Conservation (phyloP, 2,329 filamentous ascomycete species). For the Falciphora oryzae region DNA sequence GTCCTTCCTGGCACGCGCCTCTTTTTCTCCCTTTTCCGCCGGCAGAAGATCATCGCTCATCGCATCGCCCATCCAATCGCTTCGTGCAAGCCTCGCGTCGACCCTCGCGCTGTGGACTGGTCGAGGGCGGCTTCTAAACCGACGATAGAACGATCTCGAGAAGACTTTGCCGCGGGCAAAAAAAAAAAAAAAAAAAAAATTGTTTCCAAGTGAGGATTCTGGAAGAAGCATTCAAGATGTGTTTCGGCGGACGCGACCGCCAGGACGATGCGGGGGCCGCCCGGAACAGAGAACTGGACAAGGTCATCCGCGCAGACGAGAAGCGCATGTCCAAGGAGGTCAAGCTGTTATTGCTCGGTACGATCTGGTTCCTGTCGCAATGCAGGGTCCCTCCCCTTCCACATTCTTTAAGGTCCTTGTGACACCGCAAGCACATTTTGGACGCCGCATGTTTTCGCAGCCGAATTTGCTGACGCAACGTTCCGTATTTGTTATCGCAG, state of each 20-base stretch:
- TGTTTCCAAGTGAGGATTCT: not conserved
- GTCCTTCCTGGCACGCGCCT: not conserved
- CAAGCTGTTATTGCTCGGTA: slow-evolving; percentile 90
- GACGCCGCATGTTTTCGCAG: not conserved
- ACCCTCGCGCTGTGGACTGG: not conserved
- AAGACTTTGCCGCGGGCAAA: not conserved
- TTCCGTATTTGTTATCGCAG: slow-evolving; percentile 38
- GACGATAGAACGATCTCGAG: not conserved
- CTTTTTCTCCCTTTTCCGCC: not conserved
- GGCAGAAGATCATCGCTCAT: not conserved
- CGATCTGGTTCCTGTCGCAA: slow-evolving; percentile 19
- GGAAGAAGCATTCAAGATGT: slow-evolving; percentile 42
- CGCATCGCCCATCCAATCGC: not conserved
- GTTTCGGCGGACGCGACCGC: slow-evolving; percentile 54
- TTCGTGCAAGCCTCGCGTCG: not conserved
- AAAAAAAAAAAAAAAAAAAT: not conserved
- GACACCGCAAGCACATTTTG: not conserved
- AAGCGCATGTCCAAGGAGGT: slow-evolving; percentile 82
- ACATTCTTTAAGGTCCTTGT: too few species aligned
- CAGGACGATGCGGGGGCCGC: slow-evolving; percentile 42
- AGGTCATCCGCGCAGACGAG: slow-evolving; percentile 77
- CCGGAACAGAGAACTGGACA: slow-evolving; percentile 75
- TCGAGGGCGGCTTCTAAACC: not conserved
- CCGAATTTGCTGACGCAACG: slow-evolving; percentile 2
- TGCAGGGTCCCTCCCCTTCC: too few species aligned